Percentiles rank a stretch among this genome's conserved stretches.
These are phyloP conservation scores for Helicostylum pulchrum DNA, from an alignment of 192 early-diverging fungal genomes.

Conservation along the genomic window DNA sequence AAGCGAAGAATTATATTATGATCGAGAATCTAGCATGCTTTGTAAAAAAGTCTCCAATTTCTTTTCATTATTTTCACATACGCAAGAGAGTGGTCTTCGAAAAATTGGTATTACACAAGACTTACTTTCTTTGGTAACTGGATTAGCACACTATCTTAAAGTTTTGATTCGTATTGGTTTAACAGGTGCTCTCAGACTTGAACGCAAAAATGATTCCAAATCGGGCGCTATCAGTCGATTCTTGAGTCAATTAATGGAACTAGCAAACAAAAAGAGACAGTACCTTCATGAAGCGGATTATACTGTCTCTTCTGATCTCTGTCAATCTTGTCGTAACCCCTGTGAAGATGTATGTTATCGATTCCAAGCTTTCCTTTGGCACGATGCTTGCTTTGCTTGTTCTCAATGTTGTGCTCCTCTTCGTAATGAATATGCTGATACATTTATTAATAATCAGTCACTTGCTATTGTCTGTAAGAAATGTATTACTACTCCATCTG, in stretches of 20 bases:
- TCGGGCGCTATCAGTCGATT: slow-evolving; percentile 58
- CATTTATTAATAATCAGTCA: slow-evolving; percentile 11
- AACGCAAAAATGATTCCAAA: slow-evolving; percentile 31
- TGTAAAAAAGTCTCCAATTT: slow-evolving; percentile 92
- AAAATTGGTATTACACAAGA: slow-evolving; percentile 75
- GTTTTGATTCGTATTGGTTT: slow-evolving; percentile 87
- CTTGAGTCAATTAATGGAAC: slow-evolving; percentile 71
- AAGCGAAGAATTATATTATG: slow-evolving; percentile 57
- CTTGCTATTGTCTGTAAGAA: slow-evolving; percentile 32
- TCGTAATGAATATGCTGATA: slow-evolving; percentile 8
- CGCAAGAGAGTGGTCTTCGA: slow-evolving; percentile 57
- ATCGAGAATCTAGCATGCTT: slow-evolving; percentile 87
- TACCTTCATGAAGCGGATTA: neutral
- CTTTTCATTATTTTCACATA: slow-evolving; percentile 87
- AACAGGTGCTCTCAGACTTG: slow-evolving; percentile 83
- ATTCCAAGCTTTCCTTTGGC: slow-evolving; percentile 66
- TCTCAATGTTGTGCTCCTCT: slow-evolving; percentile 46
- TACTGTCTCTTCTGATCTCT: slow-evolving; percentile 75
- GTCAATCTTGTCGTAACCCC: slow-evolving; percentile 68
- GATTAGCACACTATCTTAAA: slow-evolving; percentile 90
- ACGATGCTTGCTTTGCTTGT: slow-evolving; percentile 80
- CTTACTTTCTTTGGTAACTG: slow-evolving; percentile 84
- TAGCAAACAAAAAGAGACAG: slow-evolving; percentile 33
- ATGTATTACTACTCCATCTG: neutral
- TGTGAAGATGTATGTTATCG: slow-evolving; percentile 88